Conservation (phyloP, 208 protist genomes). For the Angomonas deanei region DNA sequence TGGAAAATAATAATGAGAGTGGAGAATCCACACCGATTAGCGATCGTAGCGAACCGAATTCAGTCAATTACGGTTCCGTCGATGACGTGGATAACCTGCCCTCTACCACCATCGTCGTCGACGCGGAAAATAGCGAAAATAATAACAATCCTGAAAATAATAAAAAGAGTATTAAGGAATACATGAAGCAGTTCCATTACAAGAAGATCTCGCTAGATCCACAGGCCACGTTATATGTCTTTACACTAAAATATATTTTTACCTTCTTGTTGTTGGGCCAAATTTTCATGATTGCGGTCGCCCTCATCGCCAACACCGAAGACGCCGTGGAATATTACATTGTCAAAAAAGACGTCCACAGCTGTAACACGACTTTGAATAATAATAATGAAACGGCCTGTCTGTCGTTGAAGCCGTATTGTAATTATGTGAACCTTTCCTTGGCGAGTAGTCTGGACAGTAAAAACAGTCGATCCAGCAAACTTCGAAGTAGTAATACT, state of each 20-base stretch:
- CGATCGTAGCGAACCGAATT: neutral
- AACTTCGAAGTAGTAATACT: neutral
- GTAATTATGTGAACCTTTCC: conserved; percentile 19
- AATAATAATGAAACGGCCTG: conserved; percentile 50
- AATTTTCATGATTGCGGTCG: conserved; percentile 68
- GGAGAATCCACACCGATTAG: too few species aligned
- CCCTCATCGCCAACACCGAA: conserved; percentile 39
- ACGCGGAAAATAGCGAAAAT: neutral
- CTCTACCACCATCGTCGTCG: neutral
- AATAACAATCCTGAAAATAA: conserved; percentile 5
- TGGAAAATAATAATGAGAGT: too few species aligned
- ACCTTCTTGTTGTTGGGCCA: conserved; percentile 52
- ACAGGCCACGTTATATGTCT: conserved; percentile 73
- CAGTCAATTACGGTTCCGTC: neutral
- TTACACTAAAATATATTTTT: conserved; percentile 68
- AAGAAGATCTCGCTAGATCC: conserved; percentile 35
- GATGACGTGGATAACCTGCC: neutral
- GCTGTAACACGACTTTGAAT: conserved; percentile 23
- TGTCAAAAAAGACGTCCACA: conserved; percentile 30
- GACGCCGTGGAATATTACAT: conserved; percentile 36
- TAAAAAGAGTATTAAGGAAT: neutral
- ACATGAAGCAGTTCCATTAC: neutral
- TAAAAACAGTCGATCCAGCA: neutral
- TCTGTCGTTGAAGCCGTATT: conserved; percentile 44
- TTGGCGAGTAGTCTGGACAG: neutral